Evolutionary conservation across 805 yeast genomes (phyloP).

Genomic region (Wickerhamiella vanderwaltii): DNA sequence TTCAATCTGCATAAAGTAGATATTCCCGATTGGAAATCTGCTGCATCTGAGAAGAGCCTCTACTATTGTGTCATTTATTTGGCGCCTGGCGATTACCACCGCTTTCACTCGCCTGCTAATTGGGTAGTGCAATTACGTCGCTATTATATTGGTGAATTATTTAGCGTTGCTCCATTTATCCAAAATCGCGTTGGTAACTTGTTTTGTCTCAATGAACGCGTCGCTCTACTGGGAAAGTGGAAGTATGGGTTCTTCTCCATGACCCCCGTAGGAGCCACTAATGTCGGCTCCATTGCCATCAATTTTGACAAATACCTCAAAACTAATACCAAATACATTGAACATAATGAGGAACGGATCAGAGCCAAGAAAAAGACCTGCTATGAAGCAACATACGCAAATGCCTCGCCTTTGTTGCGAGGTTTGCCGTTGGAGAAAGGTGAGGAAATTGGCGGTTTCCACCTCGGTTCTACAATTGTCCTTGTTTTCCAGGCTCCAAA

Average conservation of each 20-base stretch:
- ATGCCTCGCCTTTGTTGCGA: constrained; percentile 61
- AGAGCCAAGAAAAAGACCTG: constrained; percentile 62
- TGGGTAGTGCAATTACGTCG: constrained; percentile 94
- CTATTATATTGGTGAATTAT: constrained; percentile 91
- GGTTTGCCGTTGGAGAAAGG: constrained; percentile 88
- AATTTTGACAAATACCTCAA: constrained; percentile 83
- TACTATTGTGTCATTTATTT: constrained; percentile 85
- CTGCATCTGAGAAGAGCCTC: constrained; percentile 40
- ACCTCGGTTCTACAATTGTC: constrained; percentile 93
- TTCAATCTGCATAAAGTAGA: constrained; percentile 9
- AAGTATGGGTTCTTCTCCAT: constrained; percentile 91
- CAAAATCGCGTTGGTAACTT: constrained; percentile 77
- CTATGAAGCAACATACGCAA: constrained; percentile 84
- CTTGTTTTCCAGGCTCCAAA: constrained; percentile 92
- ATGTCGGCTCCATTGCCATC: constrained; percentile 87
- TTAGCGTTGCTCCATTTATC: constrained; percentile 92
- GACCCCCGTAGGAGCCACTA: constrained; percentile 99
- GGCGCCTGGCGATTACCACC: constrained; percentile 98
- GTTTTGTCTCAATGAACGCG: constrained; percentile 88
- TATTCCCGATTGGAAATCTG: constrained; percentile 20
- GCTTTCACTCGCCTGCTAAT: constrained; percentile 88
- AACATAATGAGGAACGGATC: constrained; percentile 22
- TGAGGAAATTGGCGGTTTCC: constrained; percentile 94
- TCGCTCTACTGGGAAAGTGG: constrained; percentile 92
- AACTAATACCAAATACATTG: constrained; percentile 47